Base-by-base conservation (phyloP, 2,329 filamentous ascomycete species). In the Endoconidiophora polonica region DNA sequence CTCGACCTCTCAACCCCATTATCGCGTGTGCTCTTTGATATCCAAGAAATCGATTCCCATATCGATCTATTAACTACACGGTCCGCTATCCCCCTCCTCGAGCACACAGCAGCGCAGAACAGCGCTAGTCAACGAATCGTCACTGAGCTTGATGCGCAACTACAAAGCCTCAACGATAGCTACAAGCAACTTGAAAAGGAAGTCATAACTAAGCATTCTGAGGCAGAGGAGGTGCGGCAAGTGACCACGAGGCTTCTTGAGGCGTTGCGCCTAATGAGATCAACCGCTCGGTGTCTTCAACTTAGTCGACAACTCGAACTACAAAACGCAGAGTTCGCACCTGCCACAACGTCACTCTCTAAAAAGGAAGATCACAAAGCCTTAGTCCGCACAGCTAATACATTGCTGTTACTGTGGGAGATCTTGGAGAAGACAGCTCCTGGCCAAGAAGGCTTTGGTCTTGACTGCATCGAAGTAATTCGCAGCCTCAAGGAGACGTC, bases 31-130 rank as follows among this genome's bases (percentile, higher is more conserved):
- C 78, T 96, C 5, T 98, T 98, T 66, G 91, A 98, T 65, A 81
- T 91, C 2, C 91, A 96, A 62, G 91, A 96, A 65, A 83, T 98
- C 56, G 90, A 96, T 66, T 94, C 88, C 0, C 87, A 94, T 62
- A 94, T 98, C 55, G 86, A 98, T 63, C 76, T 77, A 3, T 74
- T 96, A 39, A 93, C 90, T 4, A 91, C 87, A 2, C 81, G 83
- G 55, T 84, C 81, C 24, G 87, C 91, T 2, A 68, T 90, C 0
- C 84, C 87, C 0, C 72, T 98, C 24, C 74, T 98, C 18, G 69
- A 79, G 26, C 75, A 95, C 63, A 93, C 88, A 2, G 73, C 79
- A 54, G 68, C 76, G 41, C 84, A 91, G 62, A 83, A 79, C 12
- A 72, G 77, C 29, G 79, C 86, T 2, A 86, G 83, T 56, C 72